A percentile compares a stretch with the other conserved stretches of the same genome.
Evolutionary conservation across 495 filamentous ascomycete species (phyloP).

Genomic region (Beverwykella pulmonaria): DNA sequence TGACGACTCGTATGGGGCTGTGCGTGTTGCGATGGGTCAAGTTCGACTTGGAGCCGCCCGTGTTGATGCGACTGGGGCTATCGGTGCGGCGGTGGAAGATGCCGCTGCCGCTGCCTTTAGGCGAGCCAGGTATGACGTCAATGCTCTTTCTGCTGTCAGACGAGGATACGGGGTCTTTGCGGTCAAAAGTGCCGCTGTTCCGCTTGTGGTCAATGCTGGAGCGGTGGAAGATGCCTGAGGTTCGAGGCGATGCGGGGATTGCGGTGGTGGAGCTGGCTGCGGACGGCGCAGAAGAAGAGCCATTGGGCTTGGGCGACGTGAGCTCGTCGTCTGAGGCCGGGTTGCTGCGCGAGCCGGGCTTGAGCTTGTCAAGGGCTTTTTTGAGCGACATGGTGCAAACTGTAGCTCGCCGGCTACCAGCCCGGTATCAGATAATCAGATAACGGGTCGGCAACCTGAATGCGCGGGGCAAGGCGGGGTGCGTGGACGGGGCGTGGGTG

Average conservation of each 20-base stretch:
- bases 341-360: conserved; percentile 38
- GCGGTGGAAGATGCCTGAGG: conserved; percentile 30
- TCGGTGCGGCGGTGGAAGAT: conserved; percentile 35
- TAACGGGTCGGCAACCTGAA: neutral
- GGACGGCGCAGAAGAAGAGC: conserved; percentile 21
- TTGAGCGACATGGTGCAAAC: conserved; percentile 43
- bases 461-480: neutral
- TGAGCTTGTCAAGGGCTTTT: conserved; percentile 45
- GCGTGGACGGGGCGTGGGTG: neutral
- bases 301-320: conserved; percentile 26
- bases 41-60: conserved; percentile 4
- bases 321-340: conserved; percentile 38
- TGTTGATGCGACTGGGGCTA: conserved; percentile 20
- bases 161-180: conserved; percentile 6
- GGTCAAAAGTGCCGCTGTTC: conserved; percentile 21
- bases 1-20: conserved; percentile 36
- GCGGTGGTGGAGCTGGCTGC: neutral
- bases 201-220: conserved; percentile 35
- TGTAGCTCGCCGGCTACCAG: neutral
- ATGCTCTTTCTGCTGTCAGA: conserved; percentile 18
- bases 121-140: conserved; percentile 9
- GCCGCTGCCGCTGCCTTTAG: conserved; percentile 35
- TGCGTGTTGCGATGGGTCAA: conserved; percentile 11
- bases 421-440: neutral
- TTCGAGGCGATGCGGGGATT: conserved; percentile 14